These are phyloP conservation scores for Huiozyma sinensis DNA, from an alignment of 805 yeast genomes.

Conservation along the genomic window DNA sequence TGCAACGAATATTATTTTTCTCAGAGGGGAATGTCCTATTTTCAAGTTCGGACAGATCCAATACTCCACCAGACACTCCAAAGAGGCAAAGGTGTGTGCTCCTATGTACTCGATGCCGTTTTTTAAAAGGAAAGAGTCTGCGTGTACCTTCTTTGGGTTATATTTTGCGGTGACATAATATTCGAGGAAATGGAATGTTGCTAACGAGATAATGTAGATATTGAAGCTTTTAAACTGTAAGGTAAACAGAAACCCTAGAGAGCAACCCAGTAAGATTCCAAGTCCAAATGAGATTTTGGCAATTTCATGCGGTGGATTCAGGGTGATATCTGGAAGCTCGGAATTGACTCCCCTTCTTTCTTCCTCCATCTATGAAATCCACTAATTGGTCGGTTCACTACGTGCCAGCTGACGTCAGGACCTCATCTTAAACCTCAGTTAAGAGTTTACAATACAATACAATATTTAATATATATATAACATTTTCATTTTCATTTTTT, in stretches of 20 bases:
- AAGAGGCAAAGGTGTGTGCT: constrained; percentile 47
- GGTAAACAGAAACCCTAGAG: constrained; percentile 23
- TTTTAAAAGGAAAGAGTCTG: constrained; percentile 57
- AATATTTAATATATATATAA: too few species aligned
- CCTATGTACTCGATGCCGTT: constrained; percentile 49
- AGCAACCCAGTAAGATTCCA: constrained; percentile 35
- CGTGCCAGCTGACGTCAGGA: too few species aligned
- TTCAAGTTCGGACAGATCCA: constrained; percentile 33
- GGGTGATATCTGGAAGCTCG: constrained; percentile 24
- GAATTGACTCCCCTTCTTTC: too few species aligned
- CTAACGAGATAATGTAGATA: constrained; percentile 41
- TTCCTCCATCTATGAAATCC: too few species aligned
- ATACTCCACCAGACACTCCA: constrained; percentile 39
- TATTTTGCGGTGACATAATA: constrained; percentile 68
- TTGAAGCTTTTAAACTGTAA: constrained; percentile 29
- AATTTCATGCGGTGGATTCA: constrained; percentile 35
- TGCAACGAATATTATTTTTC: constrained; percentile 14
- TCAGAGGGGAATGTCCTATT: neutral
- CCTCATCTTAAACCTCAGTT: too few species aligned
- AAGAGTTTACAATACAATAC: too few species aligned
- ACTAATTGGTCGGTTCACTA: too few species aligned
- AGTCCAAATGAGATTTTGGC: constrained; percentile 35
- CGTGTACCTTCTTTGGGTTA: constrained; percentile 54
- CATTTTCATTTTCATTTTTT: too few species aligned
- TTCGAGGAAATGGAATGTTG: constrained; percentile 72